Base-by-base conservation (phyloP, 2,329 filamentous ascomycete genomes). In the Coleophoma cylindrospora region DNA sequence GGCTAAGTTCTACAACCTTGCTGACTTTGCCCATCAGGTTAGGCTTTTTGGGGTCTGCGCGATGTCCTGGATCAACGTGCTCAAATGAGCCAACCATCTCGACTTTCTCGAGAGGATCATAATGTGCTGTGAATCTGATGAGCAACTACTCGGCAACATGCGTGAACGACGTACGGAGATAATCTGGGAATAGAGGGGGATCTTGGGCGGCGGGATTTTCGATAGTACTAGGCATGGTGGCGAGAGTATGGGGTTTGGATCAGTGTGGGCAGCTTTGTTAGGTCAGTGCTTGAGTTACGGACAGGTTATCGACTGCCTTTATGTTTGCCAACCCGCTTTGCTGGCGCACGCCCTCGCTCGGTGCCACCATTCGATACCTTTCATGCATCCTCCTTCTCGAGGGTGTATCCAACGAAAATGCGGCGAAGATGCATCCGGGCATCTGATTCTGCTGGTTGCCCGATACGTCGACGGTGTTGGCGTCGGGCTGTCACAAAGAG, bases 61-160 rank as follows among this genome's bases (percentile, higher is more conserved):
- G 82, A 59, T 83, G 84, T 58, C 86, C 87, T 58, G 86, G 86
- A 50, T 91, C 86, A 54, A 81, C 78, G 64, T 88, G 84, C 63
- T 84, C 75, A 58, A 89, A 91, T 0, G 77, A 40, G 12, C 61
- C 56, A 27, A 61, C 57, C 22, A 51, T 47, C 43, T 61, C 56
- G 43, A 61, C 54, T 22, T 56, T 53, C 22, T 61, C 59, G 32
- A 61, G 55, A 13, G 58, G 58, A 48, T 61, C 59, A 55, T 61
- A 61, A 45, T 56, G 54, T 7, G 58, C 57, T 59, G 21, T 34
- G 7, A 38, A 11, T 13, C 19, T 17, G 19, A 43, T 46, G 19
- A 45, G 45, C 36, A 15, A 47, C 32, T 38, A 10, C 34, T 21
- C 7, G 17, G 14, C 22, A 11, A 22, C 17, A 21, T 13, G 17